Evolutionary conservation across 2,329 filamentous ascomycete species (phyloP).

Genomic region (Beauveria australis): DNA sequence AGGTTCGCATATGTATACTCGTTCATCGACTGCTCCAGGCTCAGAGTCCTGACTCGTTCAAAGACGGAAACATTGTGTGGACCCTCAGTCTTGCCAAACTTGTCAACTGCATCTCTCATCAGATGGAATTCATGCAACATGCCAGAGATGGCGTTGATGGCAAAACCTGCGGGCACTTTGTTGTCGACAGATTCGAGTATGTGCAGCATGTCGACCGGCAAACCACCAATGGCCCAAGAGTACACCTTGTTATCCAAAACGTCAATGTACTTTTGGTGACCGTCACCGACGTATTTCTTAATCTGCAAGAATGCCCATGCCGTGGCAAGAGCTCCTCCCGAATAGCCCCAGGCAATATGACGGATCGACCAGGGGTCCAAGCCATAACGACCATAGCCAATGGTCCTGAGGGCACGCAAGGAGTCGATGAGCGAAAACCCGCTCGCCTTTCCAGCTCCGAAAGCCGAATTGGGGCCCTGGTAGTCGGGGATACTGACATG

Average conservation of each 20-base stretch:
- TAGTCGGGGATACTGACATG: slow-evolving; percentile 39
- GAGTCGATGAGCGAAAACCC: slow-evolving; percentile 39
- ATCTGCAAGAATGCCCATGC: slow-evolving; percentile 46
- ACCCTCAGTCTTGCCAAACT: not conserved
- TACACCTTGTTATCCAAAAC: too few species aligned
- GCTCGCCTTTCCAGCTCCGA: slow-evolving; percentile 31
- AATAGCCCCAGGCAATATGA: slow-evolving; percentile 46
- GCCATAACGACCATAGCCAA: slow-evolving; percentile 20
- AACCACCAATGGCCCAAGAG: slow-evolving; percentile 30
- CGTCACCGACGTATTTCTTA: slow-evolving; percentile 14
- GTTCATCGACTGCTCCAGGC: not conserved
- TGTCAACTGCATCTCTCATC: not conserved
- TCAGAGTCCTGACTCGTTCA: not conserved
- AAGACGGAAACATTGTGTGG: not conserved
- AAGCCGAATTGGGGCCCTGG: slow-evolving; percentile 35
- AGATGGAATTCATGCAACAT: slow-evolving; percentile 17
- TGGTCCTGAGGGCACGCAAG: slow-evolving; percentile 26
- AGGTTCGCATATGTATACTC: not conserved
- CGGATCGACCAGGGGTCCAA: slow-evolving; percentile 23
- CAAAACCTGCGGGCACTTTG: slow-evolving; percentile 14
- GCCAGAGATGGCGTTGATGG: slow-evolving; percentile 15
- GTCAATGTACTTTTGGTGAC: too few species aligned
- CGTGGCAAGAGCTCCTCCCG: slow-evolving; percentile 43
- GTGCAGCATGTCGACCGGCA: slow-evolving; percentile 30
- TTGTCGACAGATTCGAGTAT: slow-evolving; percentile 27